These are phyloP conservation scores for Hortiboletus campestris DNA, from an alignment of 768 basidiomycete genomes.

Conservation along the genomic window DNA sequence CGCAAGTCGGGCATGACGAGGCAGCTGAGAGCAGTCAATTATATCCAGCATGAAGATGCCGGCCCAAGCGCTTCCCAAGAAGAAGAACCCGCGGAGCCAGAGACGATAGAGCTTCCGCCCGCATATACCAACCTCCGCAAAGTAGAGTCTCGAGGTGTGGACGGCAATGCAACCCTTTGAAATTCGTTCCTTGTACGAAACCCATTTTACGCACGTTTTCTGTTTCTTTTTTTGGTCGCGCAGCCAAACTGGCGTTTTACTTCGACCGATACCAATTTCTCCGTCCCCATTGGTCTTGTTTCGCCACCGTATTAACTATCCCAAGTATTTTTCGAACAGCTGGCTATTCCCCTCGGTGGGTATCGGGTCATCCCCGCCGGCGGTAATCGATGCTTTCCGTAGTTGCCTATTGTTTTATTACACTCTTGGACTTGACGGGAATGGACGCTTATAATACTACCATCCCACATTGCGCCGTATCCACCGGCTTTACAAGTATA, in stretches of 20 bases:
- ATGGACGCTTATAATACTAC: slow-evolving; percentile 10
- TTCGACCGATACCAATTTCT: slow-evolving; percentile 3
- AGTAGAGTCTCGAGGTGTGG: background rate
- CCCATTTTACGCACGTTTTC: background rate
- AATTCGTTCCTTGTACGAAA: slow-evolving; percentile 1
- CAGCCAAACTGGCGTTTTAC: background rate
- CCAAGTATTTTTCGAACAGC: background rate
- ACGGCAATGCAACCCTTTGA: background rate
- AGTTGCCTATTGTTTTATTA: background rate
- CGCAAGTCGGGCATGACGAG: slow-evolving; percentile 43
- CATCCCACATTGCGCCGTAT: background rate
- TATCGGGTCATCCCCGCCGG: background rate
- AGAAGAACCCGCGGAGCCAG: slow-evolving; percentile 46
- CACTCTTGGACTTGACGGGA: background rate
- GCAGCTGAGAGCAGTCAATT: slow-evolving; percentile 67
- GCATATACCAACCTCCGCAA: slow-evolving; percentile 67
- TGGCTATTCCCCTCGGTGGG: background rate
- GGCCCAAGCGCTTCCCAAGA: slow-evolving; percentile 40
- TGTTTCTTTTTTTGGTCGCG: background rate
- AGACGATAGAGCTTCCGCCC: slow-evolving; percentile 81
- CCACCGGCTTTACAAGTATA: background rate
- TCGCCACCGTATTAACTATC: background rate
- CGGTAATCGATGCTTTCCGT: background rate
- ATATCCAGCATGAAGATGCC: slow-evolving; percentile 84
- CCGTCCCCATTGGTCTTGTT: background rate